Evolutionary conservation across 106 monocot species (phyloP).

Genomic region (Amphibolis antarctica): DNA sequence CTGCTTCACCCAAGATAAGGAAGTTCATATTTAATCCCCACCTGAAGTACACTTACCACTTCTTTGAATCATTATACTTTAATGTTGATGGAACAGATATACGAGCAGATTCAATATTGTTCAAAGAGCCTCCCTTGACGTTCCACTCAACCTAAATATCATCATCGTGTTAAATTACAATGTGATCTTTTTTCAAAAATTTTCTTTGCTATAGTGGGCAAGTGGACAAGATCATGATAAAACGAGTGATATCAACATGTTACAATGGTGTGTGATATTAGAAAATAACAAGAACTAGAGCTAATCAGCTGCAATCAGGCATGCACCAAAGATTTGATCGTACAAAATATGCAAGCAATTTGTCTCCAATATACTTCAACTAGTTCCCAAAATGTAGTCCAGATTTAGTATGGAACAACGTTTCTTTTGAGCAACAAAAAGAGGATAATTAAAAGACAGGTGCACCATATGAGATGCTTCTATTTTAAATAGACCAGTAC

Average conservation of each 20-base stretch:
- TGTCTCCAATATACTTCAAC: too few species aligned
- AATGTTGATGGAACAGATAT: slow-evolving; percentile 89
- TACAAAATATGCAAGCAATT: too few species aligned
- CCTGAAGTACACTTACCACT: slow-evolving; percentile 42
- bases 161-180: neutral
- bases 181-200: neutral
- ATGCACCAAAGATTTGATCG: too few species aligned
- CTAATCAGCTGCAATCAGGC: too few species aligned
- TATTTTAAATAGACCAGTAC: too few species aligned
- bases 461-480: too few species aligned
- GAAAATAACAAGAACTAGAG: neutral
- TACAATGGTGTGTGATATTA: neutral
- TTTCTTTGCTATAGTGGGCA: neutral
- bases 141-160: slow-evolving; percentile 73
- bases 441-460: too few species aligned
- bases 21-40: neutral
- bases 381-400: too few species aligned
- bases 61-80: slow-evolving; percentile 68
- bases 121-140: slow-evolving; percentile 80
- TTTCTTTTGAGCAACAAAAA: too few species aligned
- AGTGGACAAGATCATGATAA: too few species aligned
- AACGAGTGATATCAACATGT: neutral
- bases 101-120: slow-evolving; percentile 90
- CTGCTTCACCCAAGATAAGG: neutral
- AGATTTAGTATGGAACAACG: too few species aligned